Evolutionary conservation across 257 asterid genomes (phyloP).

Genomic region (Capsicum pubescens): DNA sequence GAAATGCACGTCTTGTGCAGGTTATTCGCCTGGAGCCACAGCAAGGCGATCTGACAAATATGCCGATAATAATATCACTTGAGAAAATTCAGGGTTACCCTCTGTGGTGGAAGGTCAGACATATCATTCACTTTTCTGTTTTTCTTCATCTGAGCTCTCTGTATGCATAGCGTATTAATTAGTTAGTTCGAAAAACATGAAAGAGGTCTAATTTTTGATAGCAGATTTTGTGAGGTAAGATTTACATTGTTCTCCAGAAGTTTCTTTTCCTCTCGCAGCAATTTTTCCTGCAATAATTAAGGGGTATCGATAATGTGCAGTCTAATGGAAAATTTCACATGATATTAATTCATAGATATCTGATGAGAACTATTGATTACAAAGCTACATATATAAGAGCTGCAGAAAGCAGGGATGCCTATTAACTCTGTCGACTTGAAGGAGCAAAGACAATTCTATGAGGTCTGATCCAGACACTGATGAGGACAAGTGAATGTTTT

Average conservation of each 20-base stretch:
- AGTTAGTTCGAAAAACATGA: not conserved
- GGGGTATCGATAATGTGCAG: not conserved
- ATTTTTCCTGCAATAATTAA: not conserved
- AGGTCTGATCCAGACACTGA: not conserved
- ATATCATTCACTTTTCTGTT: not conserved
- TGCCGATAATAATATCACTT: not conserved
- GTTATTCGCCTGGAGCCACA: not conserved
- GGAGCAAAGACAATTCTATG: not conserved
- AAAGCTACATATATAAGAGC: not conserved
- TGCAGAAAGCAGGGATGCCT: not conserved
- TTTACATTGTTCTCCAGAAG: constrained; percentile 7
- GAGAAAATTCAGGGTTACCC: not conserved
- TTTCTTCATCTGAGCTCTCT: not conserved
- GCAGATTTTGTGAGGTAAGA: not conserved
- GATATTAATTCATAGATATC: not conserved
- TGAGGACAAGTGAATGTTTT: no score
- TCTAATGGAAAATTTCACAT: not conserved
- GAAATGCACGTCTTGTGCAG: not conserved
- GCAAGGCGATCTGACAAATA: no score
- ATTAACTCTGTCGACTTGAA: not conserved
- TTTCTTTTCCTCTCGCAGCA: not conserved
- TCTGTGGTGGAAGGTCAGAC: not conserved
- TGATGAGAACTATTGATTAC: not conserved
- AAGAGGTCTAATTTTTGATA: not conserved
- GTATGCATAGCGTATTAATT: not conserved